Evolutionary conservation across 1,284 basidiomycete genomes (phyloP), one percentile per base, ranked within the genome.

Genomic region (Ganoderma sinense): DNA sequence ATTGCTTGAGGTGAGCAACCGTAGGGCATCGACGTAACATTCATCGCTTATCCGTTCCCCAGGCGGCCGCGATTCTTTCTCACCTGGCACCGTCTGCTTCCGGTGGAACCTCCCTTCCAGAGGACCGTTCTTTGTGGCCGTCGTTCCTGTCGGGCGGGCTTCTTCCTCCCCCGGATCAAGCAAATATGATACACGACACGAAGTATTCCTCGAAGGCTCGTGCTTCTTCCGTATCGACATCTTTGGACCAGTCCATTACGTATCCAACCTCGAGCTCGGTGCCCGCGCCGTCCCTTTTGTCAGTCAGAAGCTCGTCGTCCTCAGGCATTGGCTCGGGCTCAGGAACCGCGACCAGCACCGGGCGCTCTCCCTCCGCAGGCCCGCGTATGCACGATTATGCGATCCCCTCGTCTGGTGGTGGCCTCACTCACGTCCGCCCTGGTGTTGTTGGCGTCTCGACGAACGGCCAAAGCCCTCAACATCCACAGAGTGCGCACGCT

Each of bases 61-160:
- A 94, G 91, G 97, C 97, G 7, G 97, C 97, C 0, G 96, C 97
- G 8, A 99, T 99, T 72, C 88, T 99, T 55, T 94, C 93, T 1
- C 94, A 96, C 79, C 85, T 97, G 66, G 90, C 91, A 18, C 88
- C 91, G 1, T 82, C 85, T 11, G 85, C 89, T 1, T 85, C 87
- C 39, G 87, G 87, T 14, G 91, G 92, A 11, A 89, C 91, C 4
- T 95, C 95, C 3, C 86, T 99, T 8, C 97, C 97, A 0, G 96
- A 96, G 71, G 97, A 99, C 80, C 95, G 97, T 73, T 92, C 93
- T 3, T 85, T 94, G 63, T 95, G 95, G 94, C 93, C 92, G 1
- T 89, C 89, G 29, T 93, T 90, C 83, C 86, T 89, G 71, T 96
- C 86, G 76, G 90, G 91, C 14, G 93, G 92, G 1, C 80, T 86